A percentile compares a stretch with the other conserved stretches of the same genome.
These are phyloP conservation scores for Pleurotus giganteus DNA, from an alignment of 768 basidiomycete species.

Conservation along the genomic window DNA sequence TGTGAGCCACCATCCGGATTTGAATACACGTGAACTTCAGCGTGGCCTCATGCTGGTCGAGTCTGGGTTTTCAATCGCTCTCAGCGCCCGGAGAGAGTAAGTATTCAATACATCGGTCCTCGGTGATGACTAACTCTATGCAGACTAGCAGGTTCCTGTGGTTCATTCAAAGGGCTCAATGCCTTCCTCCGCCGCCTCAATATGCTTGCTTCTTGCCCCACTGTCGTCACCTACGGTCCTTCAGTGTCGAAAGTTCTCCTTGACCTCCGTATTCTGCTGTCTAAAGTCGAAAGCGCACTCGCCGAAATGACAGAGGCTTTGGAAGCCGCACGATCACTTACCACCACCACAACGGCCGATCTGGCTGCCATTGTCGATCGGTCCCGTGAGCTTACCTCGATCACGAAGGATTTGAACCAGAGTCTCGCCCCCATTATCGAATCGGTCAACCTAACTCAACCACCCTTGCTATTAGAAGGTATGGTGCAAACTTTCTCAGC, in stretches of 20 bases:
- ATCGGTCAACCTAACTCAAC: background rate
- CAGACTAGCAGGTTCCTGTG: constrained; percentile 13
- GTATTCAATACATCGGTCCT: background rate
- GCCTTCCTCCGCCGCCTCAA: constrained; percentile 27
- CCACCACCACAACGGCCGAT: background rate
- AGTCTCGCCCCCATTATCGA: background rate
- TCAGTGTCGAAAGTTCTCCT: background rate
- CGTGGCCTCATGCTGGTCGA: constrained; percentile 78
- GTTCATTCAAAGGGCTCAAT: constrained; percentile 22
- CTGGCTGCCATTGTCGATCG: background rate
- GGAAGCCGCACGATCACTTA: constrained; percentile 18
- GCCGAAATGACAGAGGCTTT: constrained; percentile 36
- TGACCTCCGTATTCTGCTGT: constrained; percentile 22
- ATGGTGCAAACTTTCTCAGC: background rate
- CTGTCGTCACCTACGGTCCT: constrained; percentile 20
- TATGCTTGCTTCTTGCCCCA: constrained; percentile 16
- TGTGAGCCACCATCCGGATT: constrained; percentile 72
- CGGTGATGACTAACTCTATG: background rate
- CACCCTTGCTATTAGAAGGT: background rate
- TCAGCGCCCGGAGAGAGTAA: constrained; percentile 45
- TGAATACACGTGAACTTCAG: constrained; percentile 85
- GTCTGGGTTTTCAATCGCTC: constrained; percentile 67
- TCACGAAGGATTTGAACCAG: background rate
- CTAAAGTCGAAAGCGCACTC: constrained; percentile 31
- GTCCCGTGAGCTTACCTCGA: background rate